Base-by-base conservation (phyloP, 2,329 filamentous ascomycete genomes). In the Colletotrichum viniferum region DNA sequence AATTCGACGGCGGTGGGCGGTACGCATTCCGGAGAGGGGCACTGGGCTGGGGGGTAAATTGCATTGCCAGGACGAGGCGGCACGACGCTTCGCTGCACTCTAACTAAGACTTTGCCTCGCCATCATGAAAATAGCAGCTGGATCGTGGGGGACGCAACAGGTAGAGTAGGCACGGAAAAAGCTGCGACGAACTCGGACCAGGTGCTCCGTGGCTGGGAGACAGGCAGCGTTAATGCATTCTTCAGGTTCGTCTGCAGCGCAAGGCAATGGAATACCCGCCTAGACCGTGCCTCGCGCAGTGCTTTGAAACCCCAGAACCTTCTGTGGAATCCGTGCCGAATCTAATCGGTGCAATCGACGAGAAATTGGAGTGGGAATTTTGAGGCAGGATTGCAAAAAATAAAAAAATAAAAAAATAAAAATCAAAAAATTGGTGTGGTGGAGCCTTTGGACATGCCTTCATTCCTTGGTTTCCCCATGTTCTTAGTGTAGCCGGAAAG, bases 131-230 rank as follows among this genome's bases (percentile, higher is more conserved):
- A 48, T 36, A 34, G 55, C 13, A n/a, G 43, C 21, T 24, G 48
- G 64, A 58, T 56, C 64, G 30, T 30, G 36, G 48, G 30, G 32
- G 12, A 26, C 14, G 21, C 21, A 38, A 60, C 10, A 36, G 9
- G 34, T 24, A 64, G 36, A 28, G 36, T 36, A 64, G 21, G 21
- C 14, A 38, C 9, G 36, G 21, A 48, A 43, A 38, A 67, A 38
- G 67, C 58, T 62, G 67, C 58, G 58, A 69, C 56, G 56, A 69
- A 69, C 56, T 69, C 56, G 67, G 67, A 52, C 67, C 67, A 32
- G 9, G n/a, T 32, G 67, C 56, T 69, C 56, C 67, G 26, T 48
- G 34, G 64, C 64, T 21, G 48, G 18, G 62, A 52, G 62, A 18
- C 36, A 52, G n/a, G 24, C 43, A 52, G 32, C 21, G 48, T 67